phyloP scores from a whole-genome alignment of 2,329 filamentous ascomycete species.

The Ophiostoma ips region DNA sequence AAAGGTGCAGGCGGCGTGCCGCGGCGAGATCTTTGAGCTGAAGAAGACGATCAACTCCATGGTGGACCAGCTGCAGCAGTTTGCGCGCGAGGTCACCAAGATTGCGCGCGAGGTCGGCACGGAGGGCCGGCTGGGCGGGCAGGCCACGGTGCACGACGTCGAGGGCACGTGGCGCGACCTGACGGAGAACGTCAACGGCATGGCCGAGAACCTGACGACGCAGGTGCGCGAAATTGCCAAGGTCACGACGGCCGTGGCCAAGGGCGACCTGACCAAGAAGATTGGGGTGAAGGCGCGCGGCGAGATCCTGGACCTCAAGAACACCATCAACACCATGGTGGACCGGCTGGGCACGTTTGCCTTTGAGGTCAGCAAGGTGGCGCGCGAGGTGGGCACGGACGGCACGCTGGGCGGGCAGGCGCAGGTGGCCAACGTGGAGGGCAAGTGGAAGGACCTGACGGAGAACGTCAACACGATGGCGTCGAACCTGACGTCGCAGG shows the following conservation, averaged over 20 bases:
- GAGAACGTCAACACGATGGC: conserved; percentile 75
- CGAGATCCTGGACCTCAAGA: conserved; percentile 89
- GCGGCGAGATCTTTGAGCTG: conserved; percentile 82
- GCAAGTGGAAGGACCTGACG: conserved; percentile 96
- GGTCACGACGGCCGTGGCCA: conserved; percentile 89
- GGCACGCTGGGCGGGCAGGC: conserved; percentile 89
- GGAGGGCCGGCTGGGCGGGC: conserved; percentile 83
- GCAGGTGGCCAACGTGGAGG: conserved; percentile 85
- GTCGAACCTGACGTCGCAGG: conserved; percentile 55
- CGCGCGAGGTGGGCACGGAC: conserved; percentile 90
- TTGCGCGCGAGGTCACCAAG: conserved; percentile 92
- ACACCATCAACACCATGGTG: conserved; percentile 98
- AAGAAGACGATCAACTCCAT: conserved; percentile 99
- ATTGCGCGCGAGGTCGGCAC: conserved; percentile 94
- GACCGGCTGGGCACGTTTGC: conserved; percentile 92
- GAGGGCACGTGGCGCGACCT: conserved; percentile 95
- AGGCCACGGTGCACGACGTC: conserved; percentile 90
- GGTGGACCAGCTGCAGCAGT: conserved; percentile 95
- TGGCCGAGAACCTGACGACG: conserved; percentile 96
- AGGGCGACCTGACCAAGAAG: conserved; percentile 88
- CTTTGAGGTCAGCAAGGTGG: conserved; percentile 90
- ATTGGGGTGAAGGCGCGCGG: conserved; percentile 88
- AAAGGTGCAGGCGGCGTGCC: conserved; percentile 86
- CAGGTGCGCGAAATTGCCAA: conserved; percentile 96
- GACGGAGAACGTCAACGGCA: conserved; percentile 91